Evolutionary conservation across 2,329 filamentous ascomycete genomes (phyloP), one percentile per base, ranked within the genome.

Genomic region (Ophiostoma australiae): DNA sequence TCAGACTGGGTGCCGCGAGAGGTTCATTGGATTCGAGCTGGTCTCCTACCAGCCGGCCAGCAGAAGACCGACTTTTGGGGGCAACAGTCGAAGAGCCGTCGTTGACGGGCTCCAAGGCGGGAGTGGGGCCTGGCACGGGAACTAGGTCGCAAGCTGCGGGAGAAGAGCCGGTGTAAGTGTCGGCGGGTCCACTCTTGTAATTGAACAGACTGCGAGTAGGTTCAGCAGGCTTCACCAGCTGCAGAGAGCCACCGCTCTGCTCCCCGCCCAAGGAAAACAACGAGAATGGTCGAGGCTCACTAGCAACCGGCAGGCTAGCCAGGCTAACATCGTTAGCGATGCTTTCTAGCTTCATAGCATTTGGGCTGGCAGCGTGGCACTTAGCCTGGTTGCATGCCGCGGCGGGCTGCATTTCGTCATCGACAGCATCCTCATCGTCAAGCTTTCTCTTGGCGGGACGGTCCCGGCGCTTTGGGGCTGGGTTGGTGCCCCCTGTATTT

Each of bases 141-240:
- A 23, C 48, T 52, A 52, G 20, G 52, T 13, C n/a, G 52, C 52
- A 27, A 58, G 52, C 52, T 27, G n/a, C 52, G 8, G 23, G 17
- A 27, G 23, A 58, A 58, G 52, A 27, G 48, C 48, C 48, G 52
- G 52, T 58, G 52, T 58, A 58, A 58, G 52, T 58, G 52, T 27
- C n/a, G 52, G 52, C 52, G 23, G 52, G 17, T 15, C 52, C n/a
- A 27, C 52, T 31, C 8, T 1, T 13, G 23, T 1, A 23, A 27
- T 7, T 48, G 44, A 48, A 8, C 17, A 20, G 37, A 39, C 37
- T 48, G 1, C 11, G 11, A 48, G 17, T 48, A 20, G 44, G 44
- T 15, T 48, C n/a, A 6, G 10, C 23, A 10, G 52, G n/a, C 10
- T 27, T 4, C n/a, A 11, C 20, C 4, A 23, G 2, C n/a, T n/a